Evolutionary conservation across 345 rosid genomes (phyloP).

Genomic region (Boechera divaricarpa): DNA sequence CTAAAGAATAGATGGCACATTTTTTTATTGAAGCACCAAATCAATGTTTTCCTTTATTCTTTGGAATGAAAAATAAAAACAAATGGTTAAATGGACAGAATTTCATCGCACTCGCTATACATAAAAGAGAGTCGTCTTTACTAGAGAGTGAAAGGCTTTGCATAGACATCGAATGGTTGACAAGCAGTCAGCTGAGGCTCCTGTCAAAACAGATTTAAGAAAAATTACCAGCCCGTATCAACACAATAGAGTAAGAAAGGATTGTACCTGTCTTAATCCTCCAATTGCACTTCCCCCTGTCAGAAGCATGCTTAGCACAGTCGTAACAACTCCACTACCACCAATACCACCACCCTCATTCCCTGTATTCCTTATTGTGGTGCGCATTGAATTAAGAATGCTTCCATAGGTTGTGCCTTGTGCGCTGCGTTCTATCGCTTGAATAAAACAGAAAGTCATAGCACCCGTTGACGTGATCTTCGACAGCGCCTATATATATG

Average conservation of each 20-base stretch:
- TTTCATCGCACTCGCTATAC: slow-evolving; percentile 32
- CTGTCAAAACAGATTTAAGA: slow-evolving; percentile 46
- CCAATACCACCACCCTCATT: slow-evolving; percentile 45
- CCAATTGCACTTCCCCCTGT: slow-evolving; percentile 65
- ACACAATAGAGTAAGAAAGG: slow-evolving; percentile 1
- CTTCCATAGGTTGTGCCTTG: slow-evolving; percentile 74
- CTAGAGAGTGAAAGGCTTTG: slow-evolving; percentile 72
- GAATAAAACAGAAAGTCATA: slow-evolving; percentile 89
- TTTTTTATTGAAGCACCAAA: slow-evolving; percentile 16
- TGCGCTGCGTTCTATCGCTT: slow-evolving; percentile 74
- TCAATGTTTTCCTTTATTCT: slow-evolving; percentile 26
- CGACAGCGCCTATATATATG: slow-evolving; percentile 66
- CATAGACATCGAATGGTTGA: slow-evolving; percentile 75
- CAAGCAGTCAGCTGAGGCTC: slow-evolving; percentile 83
- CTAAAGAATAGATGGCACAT: slow-evolving; percentile 9
- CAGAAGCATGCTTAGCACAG: slow-evolving; percentile 75
- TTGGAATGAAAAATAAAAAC: background rate
- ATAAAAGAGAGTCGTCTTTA: slow-evolving; percentile 9
- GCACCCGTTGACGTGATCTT: slow-evolving; percentile 85
- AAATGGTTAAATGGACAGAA: slow-evolving; percentile 14
- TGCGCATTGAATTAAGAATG: slow-evolving; percentile 74
- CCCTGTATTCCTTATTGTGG: slow-evolving; percentile 62
- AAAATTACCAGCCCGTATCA: slow-evolving; percentile 15
- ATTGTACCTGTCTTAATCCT: slow-evolving; percentile 71
- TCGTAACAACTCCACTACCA: slow-evolving; percentile 63